These are phyloP conservation scores for Colletotrichum musicola DNA, from an alignment of 2,329 filamentous ascomycete genomes.

Conservation along the genomic window DNA sequence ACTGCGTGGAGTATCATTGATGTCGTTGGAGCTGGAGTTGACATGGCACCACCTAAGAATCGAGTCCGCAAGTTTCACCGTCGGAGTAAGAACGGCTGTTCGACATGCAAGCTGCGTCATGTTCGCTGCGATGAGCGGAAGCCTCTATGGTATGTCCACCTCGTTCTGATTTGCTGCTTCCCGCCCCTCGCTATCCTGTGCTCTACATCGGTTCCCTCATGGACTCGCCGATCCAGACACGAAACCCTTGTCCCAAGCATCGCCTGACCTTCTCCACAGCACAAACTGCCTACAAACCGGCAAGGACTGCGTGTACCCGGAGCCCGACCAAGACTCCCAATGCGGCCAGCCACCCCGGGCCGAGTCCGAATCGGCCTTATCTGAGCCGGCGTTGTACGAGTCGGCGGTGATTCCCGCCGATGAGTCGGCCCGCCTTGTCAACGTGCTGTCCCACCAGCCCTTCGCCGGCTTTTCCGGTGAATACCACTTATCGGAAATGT, in stretches of 20 bases:
- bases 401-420: constrained; percentile 10
- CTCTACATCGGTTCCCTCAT: no score
- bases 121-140: constrained; percentile 61
- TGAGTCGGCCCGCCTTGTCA: constrained; percentile 18
- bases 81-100: constrained; percentile 53
- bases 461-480: constrained; percentile 37
- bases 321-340: constrained; percentile 29
- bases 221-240: not conserved
- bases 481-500: constrained; percentile 48
- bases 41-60: constrained; percentile 52
- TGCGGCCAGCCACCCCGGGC: not conserved
- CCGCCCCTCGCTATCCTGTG: no score
- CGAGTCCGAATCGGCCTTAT: constrained; percentile 7
- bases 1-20: constrained; percentile 37
- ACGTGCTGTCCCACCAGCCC: constrained; percentile 33
- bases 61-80: constrained; percentile 54
- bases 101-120: constrained; percentile 55
- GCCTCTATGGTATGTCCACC: constrained; percentile 57
- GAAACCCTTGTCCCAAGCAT: not conserved
- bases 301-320: constrained; percentile 55
- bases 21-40: constrained; percentile 1
- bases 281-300: constrained; percentile 60
- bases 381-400: not conserved
- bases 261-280: constrained; percentile 45
- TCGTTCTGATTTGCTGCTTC: not conserved